A percentile compares a stretch with the other conserved stretches of the same genome.
These are phyloP conservation scores for Spergularia marina DNA, from an alignment of 148 eudicot species.

Conservation along the genomic window DNA sequence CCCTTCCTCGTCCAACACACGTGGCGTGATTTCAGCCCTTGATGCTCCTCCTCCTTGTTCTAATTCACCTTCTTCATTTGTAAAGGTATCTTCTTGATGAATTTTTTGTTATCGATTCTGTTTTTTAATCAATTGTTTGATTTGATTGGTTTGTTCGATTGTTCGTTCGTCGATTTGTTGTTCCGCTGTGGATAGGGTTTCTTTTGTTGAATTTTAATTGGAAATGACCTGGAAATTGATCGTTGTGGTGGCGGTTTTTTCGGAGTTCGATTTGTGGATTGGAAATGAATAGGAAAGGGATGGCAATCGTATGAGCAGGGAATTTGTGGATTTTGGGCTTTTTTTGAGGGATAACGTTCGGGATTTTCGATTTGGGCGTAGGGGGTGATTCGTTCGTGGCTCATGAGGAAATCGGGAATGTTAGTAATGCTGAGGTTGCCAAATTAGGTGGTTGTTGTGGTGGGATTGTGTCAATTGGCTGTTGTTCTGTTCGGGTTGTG, in stretches of 20 bases:
- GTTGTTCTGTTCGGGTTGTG: not conserved
- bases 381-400: not conserved
- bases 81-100: conserved; percentile 12
- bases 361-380: too few relatives aligned
- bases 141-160: conserved; percentile 13
- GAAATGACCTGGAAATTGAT: not conserved
- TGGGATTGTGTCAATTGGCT: not conserved
- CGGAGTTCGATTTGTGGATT: not conserved
- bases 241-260: not conserved
- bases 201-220: not conserved
- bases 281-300: too few relatives aligned
- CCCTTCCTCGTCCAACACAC: conserved; percentile 17
- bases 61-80: not conserved
- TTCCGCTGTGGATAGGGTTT: not conserved
- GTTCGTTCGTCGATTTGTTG: not conserved
- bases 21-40: conserved; percentile 19
- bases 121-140: not conserved
- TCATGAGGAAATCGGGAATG: not conserved
- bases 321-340: not conserved
- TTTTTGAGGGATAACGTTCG: not conserved
- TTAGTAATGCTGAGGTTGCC: not conserved
- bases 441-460: not conserved
- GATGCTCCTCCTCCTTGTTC: conserved; percentile 13
- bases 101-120: not conserved
- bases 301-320: not conserved